These are phyloP conservation scores for Sindora glabra DNA, from an alignment of 306 rosid species.

Conservation along the genomic window DNA sequence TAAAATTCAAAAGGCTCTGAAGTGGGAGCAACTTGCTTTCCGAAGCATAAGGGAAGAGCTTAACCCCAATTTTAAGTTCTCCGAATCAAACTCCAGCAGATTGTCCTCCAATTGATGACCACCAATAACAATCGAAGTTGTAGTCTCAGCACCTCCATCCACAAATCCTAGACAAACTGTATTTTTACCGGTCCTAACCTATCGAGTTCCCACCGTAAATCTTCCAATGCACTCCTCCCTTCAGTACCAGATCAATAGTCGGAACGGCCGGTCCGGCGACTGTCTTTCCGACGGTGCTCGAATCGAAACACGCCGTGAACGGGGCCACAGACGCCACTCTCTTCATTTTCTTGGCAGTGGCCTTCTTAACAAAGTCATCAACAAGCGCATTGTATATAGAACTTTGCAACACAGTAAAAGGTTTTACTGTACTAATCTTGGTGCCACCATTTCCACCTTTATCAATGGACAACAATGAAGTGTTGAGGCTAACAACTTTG, in stretches of 20 bases:
- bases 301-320: conserved; percentile 31
- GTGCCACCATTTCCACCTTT: conserved; percentile 27
- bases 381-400: conserved; percentile 18
- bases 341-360: conserved; percentile 15
- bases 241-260: conserved; percentile 23
- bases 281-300: background rate
- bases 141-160: conserved; percentile 19
- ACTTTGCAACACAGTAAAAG: conserved; percentile 15
- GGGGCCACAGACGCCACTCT: conserved; percentile 27
- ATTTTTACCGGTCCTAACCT: conserved; percentile 21
- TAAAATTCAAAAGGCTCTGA: too few species aligned
- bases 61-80: conserved; percentile 14
- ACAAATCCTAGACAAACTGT: conserved; percentile 34
- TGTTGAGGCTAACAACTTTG: conserved; percentile 15
- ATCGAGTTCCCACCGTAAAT: conserved; percentile 22
- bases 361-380: conserved; percentile 26
- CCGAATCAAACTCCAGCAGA: conserved; percentile 26
- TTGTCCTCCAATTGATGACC: conserved; percentile 21
- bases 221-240: conserved; percentile 20
- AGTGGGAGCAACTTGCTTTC: conserved; percentile 7
- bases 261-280: conserved; percentile 13
- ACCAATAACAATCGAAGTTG: conserved; percentile 25
- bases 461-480: conserved; percentile 19
- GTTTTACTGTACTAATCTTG: conserved; percentile 22
- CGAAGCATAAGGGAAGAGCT: conserved; percentile 26